Percentiles rank a stretch among this genome's conserved stretches.
Evolutionary conservation across 2,329 filamentous ascomycete species (phyloP).

Genomic region (Penicillium sp.): DNA sequence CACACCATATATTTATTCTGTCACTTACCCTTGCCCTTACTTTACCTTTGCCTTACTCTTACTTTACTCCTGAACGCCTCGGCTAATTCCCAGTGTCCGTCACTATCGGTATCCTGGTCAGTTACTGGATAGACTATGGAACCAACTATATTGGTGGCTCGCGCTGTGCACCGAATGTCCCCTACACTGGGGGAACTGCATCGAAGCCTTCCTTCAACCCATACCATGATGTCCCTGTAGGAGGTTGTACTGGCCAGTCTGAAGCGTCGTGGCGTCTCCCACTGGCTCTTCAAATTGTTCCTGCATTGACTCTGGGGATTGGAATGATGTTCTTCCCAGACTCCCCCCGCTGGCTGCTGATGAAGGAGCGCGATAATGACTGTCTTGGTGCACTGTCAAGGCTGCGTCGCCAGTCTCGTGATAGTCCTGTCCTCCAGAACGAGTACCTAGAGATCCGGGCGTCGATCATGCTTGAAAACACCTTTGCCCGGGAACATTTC

Average conservation of each 20-base stretch:
- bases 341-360: constrained; percentile 53
- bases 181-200: constrained; percentile 45
- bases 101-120: constrained; percentile 37
- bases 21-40: too few species aligned
- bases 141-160: constrained; percentile 44
- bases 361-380: constrained; percentile 48
- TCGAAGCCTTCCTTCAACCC: constrained; percentile 38
- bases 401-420: constrained; percentile 46
- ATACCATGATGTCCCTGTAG: constrained; percentile 43
- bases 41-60: too few species aligned
- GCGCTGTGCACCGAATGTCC: constrained; percentile 47
- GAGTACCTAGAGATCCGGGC: constrained; percentile 52
- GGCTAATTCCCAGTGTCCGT: constrained; percentile 43
- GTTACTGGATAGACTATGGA: constrained; percentile 44
- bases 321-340: constrained; percentile 51
- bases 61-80: neutral
- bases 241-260: constrained; percentile 47
- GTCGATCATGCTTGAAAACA: constrained; percentile 36
- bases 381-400: constrained; percentile 45
- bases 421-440: constrained; percentile 45
- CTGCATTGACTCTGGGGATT: constrained; percentile 36
- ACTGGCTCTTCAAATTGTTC: constrained; percentile 45
- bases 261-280: constrained; percentile 49
- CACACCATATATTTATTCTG: too few species aligned
- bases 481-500: constrained; percentile 30